A percentile compares a stretch with the other conserved stretches of the same genome.
These are phyloP conservation scores for Taphrina wiesneri DNA, from an alignment of 1,139 yeast species.

Conservation along the genomic window DNA sequence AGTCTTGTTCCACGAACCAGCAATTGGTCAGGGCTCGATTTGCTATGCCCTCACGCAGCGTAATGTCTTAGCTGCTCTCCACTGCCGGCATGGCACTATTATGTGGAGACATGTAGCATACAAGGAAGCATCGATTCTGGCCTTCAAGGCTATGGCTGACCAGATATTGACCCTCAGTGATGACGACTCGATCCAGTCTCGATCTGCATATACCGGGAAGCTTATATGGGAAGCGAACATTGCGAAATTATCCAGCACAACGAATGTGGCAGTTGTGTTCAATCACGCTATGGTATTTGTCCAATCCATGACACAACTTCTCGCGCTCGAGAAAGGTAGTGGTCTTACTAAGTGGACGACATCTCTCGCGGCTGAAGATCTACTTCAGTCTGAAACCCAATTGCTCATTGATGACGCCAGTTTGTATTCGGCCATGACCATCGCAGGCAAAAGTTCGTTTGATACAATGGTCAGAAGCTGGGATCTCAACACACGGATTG, in stretches of 20 bases:
- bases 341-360: background rate
- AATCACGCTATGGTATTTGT: background rate
- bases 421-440: background rate
- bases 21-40: constrained; percentile 14
- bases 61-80: constrained; percentile 30
- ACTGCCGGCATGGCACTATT: constrained; percentile 19
- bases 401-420: background rate
- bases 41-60: constrained; percentile 23
- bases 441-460: background rate
- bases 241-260: background rate
- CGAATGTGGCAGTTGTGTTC: background rate
- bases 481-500: background rate
- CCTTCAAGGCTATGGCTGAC: background rate
- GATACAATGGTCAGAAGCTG: background rate
- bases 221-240: background rate
- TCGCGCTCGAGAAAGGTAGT: background rate
- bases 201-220: constrained; percentile 8
- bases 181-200: background rate
- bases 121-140: background rate
- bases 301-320: background rate
- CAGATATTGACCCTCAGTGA: background rate
- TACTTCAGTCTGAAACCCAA: background rate
- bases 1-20: constrained; percentile 25
- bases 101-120: constrained; percentile 30
- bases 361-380: background rate